Conservation (phyloP, 1,284 basidiomycete species). For the Boletus mariae region DNA sequence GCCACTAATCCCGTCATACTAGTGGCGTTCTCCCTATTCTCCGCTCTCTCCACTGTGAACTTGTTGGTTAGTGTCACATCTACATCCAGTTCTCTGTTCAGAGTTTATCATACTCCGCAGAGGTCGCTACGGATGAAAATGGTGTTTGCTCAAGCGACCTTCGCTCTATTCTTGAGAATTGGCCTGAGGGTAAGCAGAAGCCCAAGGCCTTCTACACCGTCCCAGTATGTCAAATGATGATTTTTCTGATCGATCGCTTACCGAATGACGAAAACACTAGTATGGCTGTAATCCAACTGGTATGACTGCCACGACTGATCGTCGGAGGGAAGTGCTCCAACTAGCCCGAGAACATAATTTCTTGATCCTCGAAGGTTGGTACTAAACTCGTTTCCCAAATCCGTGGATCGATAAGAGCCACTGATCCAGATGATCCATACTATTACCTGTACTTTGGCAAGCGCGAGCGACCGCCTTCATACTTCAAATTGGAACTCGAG, state of each 20-base stretch:
- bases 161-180: constrained; percentile 65
- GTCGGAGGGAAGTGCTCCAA: constrained; percentile 75
- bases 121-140: constrained; percentile 76
- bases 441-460: constrained; percentile 71
- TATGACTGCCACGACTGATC: constrained; percentile 66
- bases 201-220: constrained; percentile 86
- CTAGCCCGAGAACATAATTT: constrained; percentile 77
- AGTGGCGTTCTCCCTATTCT: constrained; percentile 69
- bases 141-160: constrained; percentile 71
- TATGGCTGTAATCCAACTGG: constrained; percentile 86
- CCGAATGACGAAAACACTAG: constrained; percentile 35
- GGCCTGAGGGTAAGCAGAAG: constrained; percentile 69
- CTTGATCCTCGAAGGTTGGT: constrained; percentile 80
- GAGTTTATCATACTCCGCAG: constrained; percentile 36
- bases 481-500: constrained; percentile 73
- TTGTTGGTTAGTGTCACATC: constrained; percentile 51
- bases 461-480: constrained; percentile 63
- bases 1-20: constrained; percentile 12
- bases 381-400: background rate
- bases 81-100: background rate
- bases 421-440: constrained; percentile 69
- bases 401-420: background rate
- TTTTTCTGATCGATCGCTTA: constrained; percentile 3
- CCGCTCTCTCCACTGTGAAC: constrained; percentile 50
- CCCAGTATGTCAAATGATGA: constrained; percentile 46